phyloP scores from a whole-genome alignment of 805 yeast genomes.

The Candida dajiaensis region DNA sequence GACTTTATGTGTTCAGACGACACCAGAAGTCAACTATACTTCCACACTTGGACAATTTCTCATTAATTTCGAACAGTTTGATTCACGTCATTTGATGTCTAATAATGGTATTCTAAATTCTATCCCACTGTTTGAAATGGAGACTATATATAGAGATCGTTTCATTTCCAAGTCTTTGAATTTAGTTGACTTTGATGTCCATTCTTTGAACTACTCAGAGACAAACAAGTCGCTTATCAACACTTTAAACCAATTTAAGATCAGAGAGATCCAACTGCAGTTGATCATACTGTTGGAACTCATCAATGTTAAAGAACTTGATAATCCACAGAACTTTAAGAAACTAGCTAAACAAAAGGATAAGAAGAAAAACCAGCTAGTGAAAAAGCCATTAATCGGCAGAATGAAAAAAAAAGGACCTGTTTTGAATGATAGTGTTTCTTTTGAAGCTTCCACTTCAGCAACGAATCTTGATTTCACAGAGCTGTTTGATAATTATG shows the following conservation, averaged over 20 bases:
- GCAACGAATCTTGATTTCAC: constrained; percentile 15
- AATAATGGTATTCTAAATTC: constrained; percentile 26
- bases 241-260: constrained; percentile 37
- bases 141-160: constrained; percentile 22
- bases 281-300: constrained; percentile 43
- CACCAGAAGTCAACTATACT: constrained; percentile 13
- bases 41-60: constrained; percentile 26
- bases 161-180: constrained; percentile 24
- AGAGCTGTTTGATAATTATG: constrained; percentile 35
- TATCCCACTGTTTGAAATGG: constrained; percentile 19
- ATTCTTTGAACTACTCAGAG: constrained; percentile 18
- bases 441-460: constrained; percentile 23
- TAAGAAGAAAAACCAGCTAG: constrained; percentile 9
- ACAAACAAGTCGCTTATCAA: constrained; percentile 25
- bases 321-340: constrained; percentile 31
- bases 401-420: constrained; percentile 24
- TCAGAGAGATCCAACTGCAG: constrained; percentile 54
- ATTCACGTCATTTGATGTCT: constrained; percentile 31
- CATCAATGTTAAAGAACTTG: constrained; percentile 29
- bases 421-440: constrained; percentile 37
- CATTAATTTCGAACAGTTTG: constrained; percentile 34
- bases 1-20: constrained; percentile 33
- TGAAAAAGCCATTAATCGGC: constrained; percentile 27
- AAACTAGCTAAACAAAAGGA: constrained; percentile 5
- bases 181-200: constrained; percentile 21